Evolutionary conservation across 192 early-diverging fungal species (phyloP).

Genomic region (Umbelopsis isabellina): DNA sequence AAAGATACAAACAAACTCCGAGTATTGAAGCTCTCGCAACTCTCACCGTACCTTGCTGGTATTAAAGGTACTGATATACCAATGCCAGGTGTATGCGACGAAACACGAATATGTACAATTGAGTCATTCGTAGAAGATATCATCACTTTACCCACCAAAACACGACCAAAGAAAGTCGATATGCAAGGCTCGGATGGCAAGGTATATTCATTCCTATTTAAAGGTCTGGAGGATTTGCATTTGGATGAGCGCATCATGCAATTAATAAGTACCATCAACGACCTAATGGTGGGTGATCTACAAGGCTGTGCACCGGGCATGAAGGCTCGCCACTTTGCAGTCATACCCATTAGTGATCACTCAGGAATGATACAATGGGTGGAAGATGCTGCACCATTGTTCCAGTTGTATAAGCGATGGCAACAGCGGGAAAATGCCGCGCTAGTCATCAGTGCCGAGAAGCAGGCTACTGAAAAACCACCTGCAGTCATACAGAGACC

Average conservation of each 20-base stretch:
- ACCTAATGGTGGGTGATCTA: slow-evolving; percentile 57
- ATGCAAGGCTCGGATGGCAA: slow-evolving; percentile 61
- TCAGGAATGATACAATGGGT: slow-evolving; percentile 97
- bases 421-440: slow-evolving; percentile 69
- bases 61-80: slow-evolving; percentile 50
- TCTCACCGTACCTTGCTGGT: slow-evolving; percentile 63
- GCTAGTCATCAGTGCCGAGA: slow-evolving; percentile 46
- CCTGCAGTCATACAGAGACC: slow-evolving; percentile 48
- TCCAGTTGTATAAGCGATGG: slow-evolving; percentile 78
- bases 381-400: slow-evolving; percentile 77
- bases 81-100: slow-evolving; percentile 50
- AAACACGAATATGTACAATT: slow-evolving; percentile 40
- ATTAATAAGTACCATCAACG: slow-evolving; percentile 64
- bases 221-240: slow-evolving; percentile 92
- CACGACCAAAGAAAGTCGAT: slow-evolving; percentile 86
- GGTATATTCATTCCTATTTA: slow-evolving; percentile 78
- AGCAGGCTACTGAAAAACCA: slow-evolving; percentile 27
- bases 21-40: slow-evolving; percentile 52
- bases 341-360: slow-evolving; percentile 87
- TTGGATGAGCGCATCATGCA: slow-evolving; percentile 94
- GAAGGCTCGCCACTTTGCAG: slow-evolving; percentile 57
- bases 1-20: slow-evolving; percentile 60
- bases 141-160: slow-evolving; percentile 80
- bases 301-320: slow-evolving; percentile 40
- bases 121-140: slow-evolving; percentile 55